These are phyloP conservation scores for Metschnikowia amazonensis DNA, from an alignment of 805 yeast genomes.

Conservation along the genomic window DNA sequence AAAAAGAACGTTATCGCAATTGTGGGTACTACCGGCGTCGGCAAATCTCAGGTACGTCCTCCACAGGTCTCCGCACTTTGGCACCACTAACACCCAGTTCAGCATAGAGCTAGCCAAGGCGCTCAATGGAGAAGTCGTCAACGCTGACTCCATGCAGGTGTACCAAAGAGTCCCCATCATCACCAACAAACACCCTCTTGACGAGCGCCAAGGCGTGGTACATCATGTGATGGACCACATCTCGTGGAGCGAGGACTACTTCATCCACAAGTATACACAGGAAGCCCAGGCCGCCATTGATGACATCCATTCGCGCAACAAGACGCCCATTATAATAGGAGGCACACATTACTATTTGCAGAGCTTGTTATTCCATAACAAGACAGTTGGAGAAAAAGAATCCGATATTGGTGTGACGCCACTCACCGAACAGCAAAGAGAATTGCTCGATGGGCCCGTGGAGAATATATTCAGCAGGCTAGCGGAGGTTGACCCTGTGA, in stretches of 20 bases:
- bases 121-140: slow-evolving; percentile 83
- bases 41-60: slow-evolving; percentile 69
- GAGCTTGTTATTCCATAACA: slow-evolving; percentile 66
- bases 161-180: slow-evolving; percentile 69
- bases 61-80: background rate
- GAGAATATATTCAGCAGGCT: slow-evolving; percentile 49
- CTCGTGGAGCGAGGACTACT: slow-evolving; percentile 75
- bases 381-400: slow-evolving; percentile 45
- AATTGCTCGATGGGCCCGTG: slow-evolving; percentile 53
- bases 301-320: slow-evolving; percentile 62
- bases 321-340: slow-evolving; percentile 85
- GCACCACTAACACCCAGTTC: slow-evolving; percentile 33
- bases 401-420: slow-evolving; percentile 28
- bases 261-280: slow-evolving; percentile 68
- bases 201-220: slow-evolving; percentile 66
- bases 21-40: slow-evolving; percentile 95
- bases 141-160: slow-evolving; percentile 97
- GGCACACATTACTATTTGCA: slow-evolving; percentile 95
- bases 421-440: slow-evolving; percentile 26
- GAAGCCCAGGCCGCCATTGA: slow-evolving; percentile 66
- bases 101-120: slow-evolving; percentile 74
- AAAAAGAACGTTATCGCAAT: slow-evolving; percentile 52
- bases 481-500: slow-evolving; percentile 57
- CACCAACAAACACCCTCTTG: slow-evolving; percentile 87
- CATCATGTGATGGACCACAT: slow-evolving; percentile 91